Conservation (phyloP, 352 stramenopile genomes). For the Pythium brassicae region DNA sequence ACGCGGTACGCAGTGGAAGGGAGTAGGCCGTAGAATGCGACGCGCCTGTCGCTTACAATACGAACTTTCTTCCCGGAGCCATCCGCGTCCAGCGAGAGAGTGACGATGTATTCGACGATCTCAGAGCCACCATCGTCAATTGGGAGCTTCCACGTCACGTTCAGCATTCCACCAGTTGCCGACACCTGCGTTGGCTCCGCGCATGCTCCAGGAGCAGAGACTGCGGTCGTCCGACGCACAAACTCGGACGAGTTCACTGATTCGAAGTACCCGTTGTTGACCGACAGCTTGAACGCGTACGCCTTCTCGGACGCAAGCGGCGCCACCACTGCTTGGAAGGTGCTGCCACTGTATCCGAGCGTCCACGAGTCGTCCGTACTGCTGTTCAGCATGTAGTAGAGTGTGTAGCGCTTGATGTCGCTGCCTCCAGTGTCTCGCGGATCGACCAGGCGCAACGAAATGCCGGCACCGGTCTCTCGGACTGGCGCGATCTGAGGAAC, state of each 20-base stretch:
- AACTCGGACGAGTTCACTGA: constrained; percentile 38
- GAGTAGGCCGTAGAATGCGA: constrained; percentile 37
- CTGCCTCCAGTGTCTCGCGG: constrained; percentile 44
- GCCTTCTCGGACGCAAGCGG: constrained; percentile 18
- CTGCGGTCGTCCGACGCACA: constrained; percentile 25
- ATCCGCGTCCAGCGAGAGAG: constrained; percentile 21
- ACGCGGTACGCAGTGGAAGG: constrained; percentile 36
- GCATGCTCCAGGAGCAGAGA: constrained; percentile 48
- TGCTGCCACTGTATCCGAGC: constrained; percentile 23
- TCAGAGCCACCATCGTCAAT: constrained; percentile 29
- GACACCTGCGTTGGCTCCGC: constrained; percentile 9
- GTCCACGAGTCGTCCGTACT: constrained; percentile 21
- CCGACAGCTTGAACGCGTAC: constrained; percentile 37
- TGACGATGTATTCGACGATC: constrained; percentile 28
- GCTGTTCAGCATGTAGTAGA: constrained; percentile 33
- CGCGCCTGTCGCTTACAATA: constrained; percentile 6
- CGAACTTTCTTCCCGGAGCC: constrained; percentile 18
- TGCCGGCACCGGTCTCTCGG: constrained; percentile 38
- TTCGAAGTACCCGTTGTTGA: constrained; percentile 38
- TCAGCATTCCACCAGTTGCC: constrained; percentile 41
- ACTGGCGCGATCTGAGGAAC: constrained; percentile 18
- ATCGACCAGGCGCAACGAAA: constrained; percentile 38
- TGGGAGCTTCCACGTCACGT: constrained; percentile 37
- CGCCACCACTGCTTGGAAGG: constrained; percentile 28
- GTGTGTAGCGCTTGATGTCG: constrained; percentile 26